Evolutionary conservation across 176 grass and related monocot genomes (phyloP).

Genomic region (Carex myosuroides): DNA sequence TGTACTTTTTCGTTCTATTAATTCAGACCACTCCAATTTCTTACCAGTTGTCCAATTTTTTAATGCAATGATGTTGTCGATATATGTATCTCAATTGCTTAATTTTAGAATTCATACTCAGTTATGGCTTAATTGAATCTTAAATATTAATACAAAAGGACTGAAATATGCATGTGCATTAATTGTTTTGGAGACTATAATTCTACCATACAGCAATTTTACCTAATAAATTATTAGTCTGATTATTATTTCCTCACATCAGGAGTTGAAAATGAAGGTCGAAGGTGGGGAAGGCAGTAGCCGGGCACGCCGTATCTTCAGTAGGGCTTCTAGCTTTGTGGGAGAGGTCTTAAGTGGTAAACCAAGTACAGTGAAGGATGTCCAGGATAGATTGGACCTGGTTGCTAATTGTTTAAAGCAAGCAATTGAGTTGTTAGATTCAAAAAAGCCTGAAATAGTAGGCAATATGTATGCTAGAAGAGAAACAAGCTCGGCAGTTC

Average conservation of each 20-base stretch:
- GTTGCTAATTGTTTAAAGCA: neutral
- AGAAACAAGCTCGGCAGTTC: neutral
- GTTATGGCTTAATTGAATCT: neutral
- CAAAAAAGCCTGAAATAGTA: neutral
- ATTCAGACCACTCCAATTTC: neutral
- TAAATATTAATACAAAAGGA: neutral
- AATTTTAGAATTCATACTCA: neutral
- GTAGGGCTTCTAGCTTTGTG: neutral
- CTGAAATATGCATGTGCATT: neutral
- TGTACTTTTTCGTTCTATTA: neutral
- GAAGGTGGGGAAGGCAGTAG: slow-evolving; percentile 2
- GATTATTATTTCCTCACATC: neutral
- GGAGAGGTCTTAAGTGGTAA: neutral
- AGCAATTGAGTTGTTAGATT: slow-evolving; percentile 11
- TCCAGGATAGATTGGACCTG: slow-evolving; percentile 18
- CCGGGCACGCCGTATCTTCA: neutral
- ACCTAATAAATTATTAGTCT: neutral
- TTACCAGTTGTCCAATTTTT: neutral
- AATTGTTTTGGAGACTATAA: neutral
- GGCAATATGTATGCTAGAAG: neutral
- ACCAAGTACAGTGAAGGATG: neutral
- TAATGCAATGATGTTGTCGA: neutral
- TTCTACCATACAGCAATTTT: no score
- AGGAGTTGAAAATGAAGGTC: slow-evolving; percentile 10
- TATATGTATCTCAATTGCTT: neutral